Conservation (phyloP, 2,329 filamentous ascomycete genomes). For the Microcyclospora tardicrescens region DNA sequence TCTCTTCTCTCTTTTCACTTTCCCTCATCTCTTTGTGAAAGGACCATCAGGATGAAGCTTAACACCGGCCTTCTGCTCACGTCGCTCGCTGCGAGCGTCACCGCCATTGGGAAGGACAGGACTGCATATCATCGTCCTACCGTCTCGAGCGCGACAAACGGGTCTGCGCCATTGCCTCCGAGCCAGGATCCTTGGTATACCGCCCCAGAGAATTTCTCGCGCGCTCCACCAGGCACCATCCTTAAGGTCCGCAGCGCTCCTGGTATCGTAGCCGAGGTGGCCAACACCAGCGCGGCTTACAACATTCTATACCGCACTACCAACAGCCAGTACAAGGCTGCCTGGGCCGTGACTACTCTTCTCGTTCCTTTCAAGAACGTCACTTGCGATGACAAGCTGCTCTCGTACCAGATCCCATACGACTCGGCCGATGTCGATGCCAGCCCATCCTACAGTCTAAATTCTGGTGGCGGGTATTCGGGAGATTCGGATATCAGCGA, state of each 20-base stretch:
- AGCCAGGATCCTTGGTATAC: slow-evolving; percentile 26
- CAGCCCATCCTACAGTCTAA: slow-evolving; percentile 26
- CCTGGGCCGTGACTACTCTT: slow-evolving; percentile 19
- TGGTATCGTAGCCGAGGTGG: slow-evolving; percentile 15
- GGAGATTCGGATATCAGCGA: slow-evolving; percentile 15
- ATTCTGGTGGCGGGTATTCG: background rate
- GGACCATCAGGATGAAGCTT: too few relatives aligned
- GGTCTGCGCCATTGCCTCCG: slow-evolving; percentile 17
- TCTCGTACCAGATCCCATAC: slow-evolving; percentile 20
- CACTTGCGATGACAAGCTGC: slow-evolving; percentile 1
- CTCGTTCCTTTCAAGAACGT: slow-evolving; percentile 10
- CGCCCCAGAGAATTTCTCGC: slow-evolving; percentile 17
- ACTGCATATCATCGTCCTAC: too few relatives aligned
- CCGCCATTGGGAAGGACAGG: too few relatives aligned
- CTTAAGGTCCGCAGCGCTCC: slow-evolving; percentile 21
- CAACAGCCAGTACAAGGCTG: slow-evolving; percentile 12
- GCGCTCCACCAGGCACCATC: slow-evolving; percentile 20
- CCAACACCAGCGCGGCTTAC: slow-evolving; percentile 17
- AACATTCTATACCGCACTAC: slow-evolving; percentile 19
- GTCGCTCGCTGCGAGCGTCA: too few relatives aligned
- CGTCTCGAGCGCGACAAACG: background rate
- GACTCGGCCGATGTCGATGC: slow-evolving; percentile 29
- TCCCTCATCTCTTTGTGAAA: too few relatives aligned
- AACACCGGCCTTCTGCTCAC: too few relatives aligned
- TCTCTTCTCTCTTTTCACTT: too few relatives aligned